Base-by-base conservation (phyloP, 768 basidiomycete species). In the Pleurotus ostreatus region DNA sequence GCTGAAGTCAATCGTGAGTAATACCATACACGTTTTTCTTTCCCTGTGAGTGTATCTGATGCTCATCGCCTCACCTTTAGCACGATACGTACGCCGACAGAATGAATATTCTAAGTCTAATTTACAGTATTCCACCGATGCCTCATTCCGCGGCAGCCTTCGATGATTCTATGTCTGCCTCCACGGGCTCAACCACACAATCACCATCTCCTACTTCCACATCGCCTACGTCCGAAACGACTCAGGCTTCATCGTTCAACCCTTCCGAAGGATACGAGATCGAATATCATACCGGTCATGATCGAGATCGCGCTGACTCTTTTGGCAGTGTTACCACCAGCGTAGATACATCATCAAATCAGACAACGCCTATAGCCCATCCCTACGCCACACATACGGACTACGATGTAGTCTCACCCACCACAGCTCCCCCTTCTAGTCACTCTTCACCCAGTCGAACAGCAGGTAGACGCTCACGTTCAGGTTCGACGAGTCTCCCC, bases 11-110 rank as follows among this genome's bases (percentile, higher is more conserved):
- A 96, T 96, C 62, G 93, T 93, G 71, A 75, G 92, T 67, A 38
- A 46, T 51, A 34, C 30, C 30, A 4, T 7, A 12, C 25, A 38
- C 49, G 37, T 51, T 13, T 34, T 16, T 16, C 30, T 11, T 34
- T n/a, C 13, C n/a, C 30, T 49, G 5, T 41, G 49, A 25, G 48
- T 57, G 34, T 16, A 38, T 57, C 16, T 61, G 38, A 23, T n/a
- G 8, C 18, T 23, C 16, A 16, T 34, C 34, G 18, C 22, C 34
- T 46, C 49, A 48, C 18, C 49, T 15, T 48, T 68, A 94, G 93
- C 94, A 95, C 67, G 94, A 96, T 70, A 95, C 94, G 7, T 96
- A 96, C 69, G 92, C 90, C 57, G 92, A 96, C 70, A 84, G 94
- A 51, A 93, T 96, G 88, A 89, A 90, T 65, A 94, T 95, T 65